Evolutionary conservation across 108 stramenopile genomes (phyloP).

Genomic region (Conticribra guillardii): DNA sequence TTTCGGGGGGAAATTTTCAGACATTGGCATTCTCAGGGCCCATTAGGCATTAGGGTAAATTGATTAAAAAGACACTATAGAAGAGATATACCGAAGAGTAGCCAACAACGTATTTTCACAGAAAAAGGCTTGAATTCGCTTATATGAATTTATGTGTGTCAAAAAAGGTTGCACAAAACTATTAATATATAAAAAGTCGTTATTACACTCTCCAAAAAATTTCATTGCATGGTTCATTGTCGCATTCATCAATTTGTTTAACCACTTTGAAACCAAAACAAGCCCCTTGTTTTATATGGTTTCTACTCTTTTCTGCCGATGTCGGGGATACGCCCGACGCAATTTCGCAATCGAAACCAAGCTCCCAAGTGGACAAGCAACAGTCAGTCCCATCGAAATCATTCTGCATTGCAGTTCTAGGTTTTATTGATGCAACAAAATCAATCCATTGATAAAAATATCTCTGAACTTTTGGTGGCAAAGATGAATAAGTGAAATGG

Average conservation of each 20-base stretch:
- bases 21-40: no score
- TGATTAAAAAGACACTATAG: no score
- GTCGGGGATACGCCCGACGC: not conserved
- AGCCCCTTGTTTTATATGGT: not conserved
- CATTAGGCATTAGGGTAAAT: no score
- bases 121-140: no score
- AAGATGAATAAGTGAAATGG: conserved; percentile 7
- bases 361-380: conserved; percentile 15
- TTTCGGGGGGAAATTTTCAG: no score
- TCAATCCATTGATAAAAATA: conserved; percentile 39
- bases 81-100: no score
- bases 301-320: not conserved
- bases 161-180: no score
- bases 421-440: conserved; percentile 11
- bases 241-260: not conserved
- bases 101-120: no score
- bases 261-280: conserved; percentile 14
- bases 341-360: not conserved
- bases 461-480: conserved; percentile 12
- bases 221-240: conserved; percentile 13
- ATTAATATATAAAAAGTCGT: no score
- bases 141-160: no score
- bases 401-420: not conserved
- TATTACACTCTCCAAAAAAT: conserved; percentile 27
- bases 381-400: not conserved